phyloP scores from a whole-genome alignment of 192 early-diverging fungal species.

The Backusella liffmaniae region DNA sequence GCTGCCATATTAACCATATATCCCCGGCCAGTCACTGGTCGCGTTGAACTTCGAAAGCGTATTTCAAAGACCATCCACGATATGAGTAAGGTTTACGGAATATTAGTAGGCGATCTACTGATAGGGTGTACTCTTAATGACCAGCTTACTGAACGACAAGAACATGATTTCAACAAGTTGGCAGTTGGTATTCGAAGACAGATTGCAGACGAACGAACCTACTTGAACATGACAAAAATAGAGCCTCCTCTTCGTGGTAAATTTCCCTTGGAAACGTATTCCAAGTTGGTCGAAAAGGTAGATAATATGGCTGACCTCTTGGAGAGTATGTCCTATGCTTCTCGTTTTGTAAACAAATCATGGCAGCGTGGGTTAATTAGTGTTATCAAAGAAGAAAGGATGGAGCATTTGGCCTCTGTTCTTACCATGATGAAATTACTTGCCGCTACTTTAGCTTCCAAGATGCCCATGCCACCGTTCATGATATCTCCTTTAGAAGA shows the following conservation, averaged over 20 bases:
- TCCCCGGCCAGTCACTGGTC: constrained; percentile 28
- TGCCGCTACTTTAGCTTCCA: constrained; percentile 25
- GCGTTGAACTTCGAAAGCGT: constrained; percentile 38
- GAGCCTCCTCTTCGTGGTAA: constrained; percentile 42
- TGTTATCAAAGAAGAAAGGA: background rate
- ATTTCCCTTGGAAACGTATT: constrained; percentile 33
- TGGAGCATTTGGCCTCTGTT: constrained; percentile 14
- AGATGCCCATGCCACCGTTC: constrained; percentile 26
- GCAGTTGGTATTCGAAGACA: constrained; percentile 23
- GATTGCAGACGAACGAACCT: constrained; percentile 29
- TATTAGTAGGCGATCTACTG: constrained; percentile 10
- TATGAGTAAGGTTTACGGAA: constrained; percentile 28
- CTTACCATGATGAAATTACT: constrained; percentile 30
- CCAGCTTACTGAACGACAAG: background rate
- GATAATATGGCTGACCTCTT: constrained; percentile 35
- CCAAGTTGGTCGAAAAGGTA: constrained; percentile 22
- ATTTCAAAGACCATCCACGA: constrained; percentile 34
- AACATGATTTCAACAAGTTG: constrained; percentile 26
- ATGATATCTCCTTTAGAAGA: constrained; percentile 21
- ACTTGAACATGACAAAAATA: constrained; percentile 28
- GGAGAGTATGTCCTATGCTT: background rate
- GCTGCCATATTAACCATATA: constrained; percentile 27
- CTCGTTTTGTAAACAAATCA: background rate
- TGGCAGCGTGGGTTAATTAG: background rate
- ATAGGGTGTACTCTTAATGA: background rate